A percentile compares a stretch with the other conserved stretches of the same genome.
phyloP scores from a whole-genome alignment of 106 monocot genomes.

The Ottelia alismoides region DNA sequence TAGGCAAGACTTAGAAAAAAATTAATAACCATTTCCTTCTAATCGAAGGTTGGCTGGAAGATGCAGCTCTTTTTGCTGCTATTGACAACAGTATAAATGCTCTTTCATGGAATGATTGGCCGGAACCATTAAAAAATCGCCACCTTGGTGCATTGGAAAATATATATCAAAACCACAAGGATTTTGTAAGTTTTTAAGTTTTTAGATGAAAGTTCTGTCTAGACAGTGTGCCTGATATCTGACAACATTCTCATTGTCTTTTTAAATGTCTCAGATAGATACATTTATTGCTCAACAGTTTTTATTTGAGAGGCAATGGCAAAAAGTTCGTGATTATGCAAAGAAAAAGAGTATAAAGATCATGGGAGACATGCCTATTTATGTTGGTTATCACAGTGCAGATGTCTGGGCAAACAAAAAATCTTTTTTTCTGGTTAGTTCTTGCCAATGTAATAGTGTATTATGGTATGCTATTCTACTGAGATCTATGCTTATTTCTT shows the following conservation, averaged over 20 bases:
- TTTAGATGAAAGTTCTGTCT: not conserved
- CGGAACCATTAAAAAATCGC: constrained; percentile 77
- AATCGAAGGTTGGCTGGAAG: constrained; percentile 99
- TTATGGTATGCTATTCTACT: not conserved
- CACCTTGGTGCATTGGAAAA: constrained; percentile 85
- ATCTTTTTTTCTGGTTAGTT: constrained; percentile 72
- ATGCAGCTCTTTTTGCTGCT: constrained; percentile 98
- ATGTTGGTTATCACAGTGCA: constrained; percentile 98
- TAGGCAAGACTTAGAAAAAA: too few relatives aligned
- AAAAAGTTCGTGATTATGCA: constrained; percentile 59
- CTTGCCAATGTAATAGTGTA: not conserved
- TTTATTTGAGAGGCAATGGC: constrained; percentile 94
- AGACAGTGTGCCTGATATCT: not conserved
- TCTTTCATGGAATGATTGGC: constrained; percentile 90
- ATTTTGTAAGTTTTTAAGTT: constrained; percentile 46
- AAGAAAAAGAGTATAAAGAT: constrained; percentile 63
- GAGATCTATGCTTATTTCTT: not conserved
- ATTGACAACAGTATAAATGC: constrained; percentile 53
- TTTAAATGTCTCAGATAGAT: too few relatives aligned
- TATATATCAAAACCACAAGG: constrained; percentile 47
- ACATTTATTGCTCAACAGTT: constrained; percentile 86
- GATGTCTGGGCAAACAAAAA: constrained; percentile 99
- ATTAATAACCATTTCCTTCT: too few relatives aligned
- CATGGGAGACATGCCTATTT: constrained; percentile 99
- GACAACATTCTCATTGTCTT: too few relatives aligned